Percentiles rank a stretch among this genome's conserved stretches.
Evolutionary conservation across 73 alveolate species (phyloP).

Genomic region (Stentor roeselii): DNA sequence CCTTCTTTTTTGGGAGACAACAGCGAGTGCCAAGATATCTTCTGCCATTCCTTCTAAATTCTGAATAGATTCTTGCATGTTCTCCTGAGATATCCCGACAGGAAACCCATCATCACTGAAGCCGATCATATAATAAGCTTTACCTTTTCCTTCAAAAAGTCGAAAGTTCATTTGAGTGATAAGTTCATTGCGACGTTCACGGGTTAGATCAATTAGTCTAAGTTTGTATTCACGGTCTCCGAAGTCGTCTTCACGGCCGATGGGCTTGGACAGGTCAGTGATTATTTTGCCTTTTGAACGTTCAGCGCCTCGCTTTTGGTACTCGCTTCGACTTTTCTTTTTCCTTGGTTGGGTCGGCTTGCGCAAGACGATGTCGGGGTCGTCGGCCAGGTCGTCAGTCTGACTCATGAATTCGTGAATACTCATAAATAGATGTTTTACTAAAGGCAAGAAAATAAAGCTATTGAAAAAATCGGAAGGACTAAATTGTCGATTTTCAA

Average conservation of each 20-base stretch:
- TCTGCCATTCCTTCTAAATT: slow-evolving; percentile 80
- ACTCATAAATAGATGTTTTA: too few species aligned
- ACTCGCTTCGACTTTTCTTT: not conserved
- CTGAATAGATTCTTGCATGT: slow-evolving; percentile 82
- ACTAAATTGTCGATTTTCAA: not conserved
- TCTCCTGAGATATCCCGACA: slow-evolving; percentile 79
- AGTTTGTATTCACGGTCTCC: slow-evolving; percentile 95
- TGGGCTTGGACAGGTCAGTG: slow-evolving; percentile 18
- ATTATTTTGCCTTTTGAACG: not conserved
- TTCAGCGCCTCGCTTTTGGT: not conserved
- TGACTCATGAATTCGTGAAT: not conserved
- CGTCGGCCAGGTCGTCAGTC: slow-evolving; percentile 3
- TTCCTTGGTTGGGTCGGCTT: not conserved
- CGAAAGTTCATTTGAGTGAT: slow-evolving; percentile 90
- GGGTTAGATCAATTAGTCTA: slow-evolving; percentile 70
- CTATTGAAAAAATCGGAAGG: not conserved
- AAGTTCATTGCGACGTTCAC: slow-evolving; percentile 69
- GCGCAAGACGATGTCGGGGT: slow-evolving; percentile 12
- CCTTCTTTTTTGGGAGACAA: slow-evolving; percentile 48
- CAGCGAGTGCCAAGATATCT: slow-evolving; percentile 65
- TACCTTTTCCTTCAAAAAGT: slow-evolving; percentile 89
- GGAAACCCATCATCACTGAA: slow-evolving; percentile 95
- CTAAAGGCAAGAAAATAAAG: too few species aligned
- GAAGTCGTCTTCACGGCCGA: slow-evolving; percentile 75
- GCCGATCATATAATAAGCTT: slow-evolving; percentile 90